These are phyloP conservation scores for Ganoderma lingzhi DNA, from an alignment of 1,284 basidiomycete genomes.

Conservation along the genomic window DNA sequence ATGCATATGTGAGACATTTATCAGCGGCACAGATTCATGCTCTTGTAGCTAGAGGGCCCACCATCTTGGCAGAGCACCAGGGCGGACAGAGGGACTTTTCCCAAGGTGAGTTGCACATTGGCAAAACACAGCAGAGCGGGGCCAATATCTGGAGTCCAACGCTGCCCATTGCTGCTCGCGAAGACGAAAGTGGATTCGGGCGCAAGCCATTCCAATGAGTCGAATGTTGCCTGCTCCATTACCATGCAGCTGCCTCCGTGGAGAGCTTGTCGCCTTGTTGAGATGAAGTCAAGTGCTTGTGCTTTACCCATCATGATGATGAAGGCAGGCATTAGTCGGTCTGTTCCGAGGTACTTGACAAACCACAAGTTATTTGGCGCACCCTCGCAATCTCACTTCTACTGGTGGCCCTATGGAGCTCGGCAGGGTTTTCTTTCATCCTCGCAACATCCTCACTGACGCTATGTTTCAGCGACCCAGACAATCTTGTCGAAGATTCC, in stretches of 20 bases:
- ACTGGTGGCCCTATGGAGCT: too few species aligned
- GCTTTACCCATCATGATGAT: too few species aligned
- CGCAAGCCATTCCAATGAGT: not conserved
- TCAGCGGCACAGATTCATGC: slow-evolving; percentile 72
- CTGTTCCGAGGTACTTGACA: too few species aligned
- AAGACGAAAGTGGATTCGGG: not conserved
- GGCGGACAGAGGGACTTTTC: slow-evolving; percentile 85
- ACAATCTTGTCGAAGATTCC: slow-evolving; percentile 96
- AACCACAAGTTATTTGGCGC: too few species aligned
- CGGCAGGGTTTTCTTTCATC: too few species aligned
- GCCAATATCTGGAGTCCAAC: not conserved
- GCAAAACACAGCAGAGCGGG: not conserved
- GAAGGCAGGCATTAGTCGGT: too few species aligned
- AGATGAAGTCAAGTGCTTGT: too few species aligned
- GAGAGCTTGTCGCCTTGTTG: too few species aligned
- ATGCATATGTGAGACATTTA: not conserved
- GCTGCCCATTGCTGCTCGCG: not conserved
- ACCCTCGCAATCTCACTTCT: too few species aligned
- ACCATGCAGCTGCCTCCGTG: not conserved
- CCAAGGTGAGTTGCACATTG: slow-evolving; percentile 61
- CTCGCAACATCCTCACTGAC: slow-evolving; percentile 5
- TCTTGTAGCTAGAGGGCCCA: slow-evolving; percentile 83
- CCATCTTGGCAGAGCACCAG: slow-evolving; percentile 86
- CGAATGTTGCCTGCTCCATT: not conserved
- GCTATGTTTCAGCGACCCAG: slow-evolving; percentile 70